Percentiles rank a stretch among this genome's conserved stretches.
Conservation (phyloP, 2,329 filamentous ascomycete species). For the Rhynchosporium graminicola region DNA sequence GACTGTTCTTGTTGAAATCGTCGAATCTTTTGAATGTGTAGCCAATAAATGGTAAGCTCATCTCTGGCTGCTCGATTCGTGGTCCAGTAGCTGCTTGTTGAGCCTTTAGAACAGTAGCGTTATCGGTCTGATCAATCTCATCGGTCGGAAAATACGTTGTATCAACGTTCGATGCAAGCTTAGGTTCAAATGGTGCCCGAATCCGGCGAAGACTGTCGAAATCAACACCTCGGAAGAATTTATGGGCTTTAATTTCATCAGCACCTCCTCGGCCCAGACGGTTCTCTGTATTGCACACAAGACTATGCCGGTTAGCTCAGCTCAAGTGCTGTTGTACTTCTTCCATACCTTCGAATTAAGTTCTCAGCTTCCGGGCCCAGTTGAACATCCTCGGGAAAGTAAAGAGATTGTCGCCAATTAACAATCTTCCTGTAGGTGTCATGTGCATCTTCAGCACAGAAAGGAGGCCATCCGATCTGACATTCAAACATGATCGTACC, state of each 20-base stretch:
- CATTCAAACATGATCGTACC: slow-evolving; percentile 99
- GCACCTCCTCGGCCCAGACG: slow-evolving; percentile 85
- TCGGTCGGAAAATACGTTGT: slow-evolving; percentile 99
- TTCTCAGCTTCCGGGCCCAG: slow-evolving; percentile 87
- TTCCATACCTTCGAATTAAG: slow-evolving; percentile 79
- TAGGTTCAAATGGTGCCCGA: slow-evolving; percentile 93
- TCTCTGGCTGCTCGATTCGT: slow-evolving; percentile 82
- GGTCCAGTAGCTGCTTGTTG: slow-evolving; percentile 64
- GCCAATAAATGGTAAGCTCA: slow-evolving; percentile 93
- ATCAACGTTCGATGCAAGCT: slow-evolving; percentile 88
- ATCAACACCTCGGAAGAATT: slow-evolving; percentile 95
- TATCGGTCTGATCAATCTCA: slow-evolving; percentile 96
- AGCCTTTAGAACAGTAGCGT: slow-evolving; percentile 75
- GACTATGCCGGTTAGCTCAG: slow-evolving; percentile 52
- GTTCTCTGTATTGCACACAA: slow-evolving; percentile 92
- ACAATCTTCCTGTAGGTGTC: slow-evolving; percentile 99
- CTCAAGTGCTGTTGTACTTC: neutral
- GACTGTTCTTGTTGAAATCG: slow-evolving; percentile 43
- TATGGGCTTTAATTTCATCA: slow-evolving; percentile 88
- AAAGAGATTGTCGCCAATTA: slow-evolving; percentile 93
- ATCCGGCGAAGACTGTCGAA: slow-evolving; percentile 93
- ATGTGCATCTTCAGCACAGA: slow-evolving; percentile 96
- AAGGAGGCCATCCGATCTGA: slow-evolving; percentile 96
- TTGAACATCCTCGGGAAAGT: slow-evolving; percentile 94
- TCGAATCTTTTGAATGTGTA: slow-evolving; percentile 98